Conservation (phyloP, 306 rosid genomes). For the Corylus americana region DNA sequence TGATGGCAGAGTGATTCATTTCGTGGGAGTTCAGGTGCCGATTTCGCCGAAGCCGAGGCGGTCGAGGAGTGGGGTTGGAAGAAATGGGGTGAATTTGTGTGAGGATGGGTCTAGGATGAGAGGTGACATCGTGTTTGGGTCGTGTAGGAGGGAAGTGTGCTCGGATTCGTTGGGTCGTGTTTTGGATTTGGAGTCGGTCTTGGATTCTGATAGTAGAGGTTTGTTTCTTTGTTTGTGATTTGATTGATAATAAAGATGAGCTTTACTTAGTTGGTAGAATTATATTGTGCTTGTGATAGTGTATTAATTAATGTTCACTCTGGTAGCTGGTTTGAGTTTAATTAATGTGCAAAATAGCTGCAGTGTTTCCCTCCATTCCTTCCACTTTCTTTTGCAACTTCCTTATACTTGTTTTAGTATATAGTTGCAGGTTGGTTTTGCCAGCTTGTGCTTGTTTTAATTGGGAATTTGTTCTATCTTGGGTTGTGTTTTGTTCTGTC, state of each 20-base stretch:
- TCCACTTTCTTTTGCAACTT: background rate
- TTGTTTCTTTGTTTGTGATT: slow-evolving; percentile 23
- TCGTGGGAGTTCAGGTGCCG: slow-evolving; percentile 84
- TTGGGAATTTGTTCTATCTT: background rate
- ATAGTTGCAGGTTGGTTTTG: background rate
- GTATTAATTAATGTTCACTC: background rate
- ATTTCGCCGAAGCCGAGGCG: slow-evolving; percentile 32
- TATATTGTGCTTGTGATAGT: background rate
- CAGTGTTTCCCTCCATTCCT: background rate
- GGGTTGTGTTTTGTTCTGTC: background rate
- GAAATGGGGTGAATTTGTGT: slow-evolving; percentile 29
- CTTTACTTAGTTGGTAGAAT: background rate
- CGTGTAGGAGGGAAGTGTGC: slow-evolving; percentile 78
- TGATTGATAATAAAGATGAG: background rate
- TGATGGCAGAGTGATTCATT: slow-evolving; percentile 63
- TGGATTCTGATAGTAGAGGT: slow-evolving; percentile 61
- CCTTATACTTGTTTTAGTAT: background rate
- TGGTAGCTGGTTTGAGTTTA: background rate
- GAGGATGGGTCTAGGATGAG: slow-evolving; percentile 32
- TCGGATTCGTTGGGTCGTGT: slow-evolving; percentile 50
- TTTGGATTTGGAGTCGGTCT: slow-evolving; percentile 44
- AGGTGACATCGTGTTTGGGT: slow-evolving; percentile 54
- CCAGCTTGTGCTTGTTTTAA: background rate
- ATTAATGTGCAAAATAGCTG: background rate
- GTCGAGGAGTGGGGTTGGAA: slow-evolving; percentile 27